Evolutionary conservation across 176 grass and related monocot genomes (phyloP).

Genomic region (Oryza brachyantha): DNA sequence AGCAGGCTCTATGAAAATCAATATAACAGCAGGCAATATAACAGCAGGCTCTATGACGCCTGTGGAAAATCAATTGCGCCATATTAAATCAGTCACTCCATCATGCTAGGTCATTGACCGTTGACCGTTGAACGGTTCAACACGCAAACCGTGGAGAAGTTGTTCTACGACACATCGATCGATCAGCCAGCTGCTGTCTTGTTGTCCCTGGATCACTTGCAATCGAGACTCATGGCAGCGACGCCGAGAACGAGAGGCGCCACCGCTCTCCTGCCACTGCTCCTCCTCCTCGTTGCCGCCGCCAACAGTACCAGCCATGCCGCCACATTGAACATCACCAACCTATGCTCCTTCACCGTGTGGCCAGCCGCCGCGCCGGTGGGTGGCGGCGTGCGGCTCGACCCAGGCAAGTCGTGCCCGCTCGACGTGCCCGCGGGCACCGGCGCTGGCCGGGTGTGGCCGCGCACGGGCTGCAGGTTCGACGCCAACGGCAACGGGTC

Average conservation of each 20-base stretch:
- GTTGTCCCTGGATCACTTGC: no score
- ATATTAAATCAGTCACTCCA: no score
- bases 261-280: not conserved
- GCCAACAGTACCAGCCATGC: not conserved
- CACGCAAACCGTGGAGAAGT: no score
- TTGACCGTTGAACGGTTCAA: no score
- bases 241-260: not conserved
- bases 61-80: no score
- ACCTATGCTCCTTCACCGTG: slow-evolving; percentile 43
- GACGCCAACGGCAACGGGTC: not conserved
- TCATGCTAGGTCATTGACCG: no score
- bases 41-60: no score
- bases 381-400: not conserved
- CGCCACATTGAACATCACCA: slow-evolving; percentile 10
- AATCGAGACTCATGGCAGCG: no score
- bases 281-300: not conserved
- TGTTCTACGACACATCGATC: no score
- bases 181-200: no score
- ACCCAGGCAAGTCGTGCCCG: not conserved
- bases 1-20: no score
- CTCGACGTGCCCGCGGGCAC: not conserved
- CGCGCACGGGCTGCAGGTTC: slow-evolving; percentile 13
- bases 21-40: no score
- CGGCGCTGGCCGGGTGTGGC: not conserved
- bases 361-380: slow-evolving; percentile 30